Percentiles rank a stretch among this genome's conserved stretches.
These are phyloP conservation scores for Conticribra guillardii DNA, from an alignment of 108 stramenopile genomes.

Conservation along the genomic window DNA sequence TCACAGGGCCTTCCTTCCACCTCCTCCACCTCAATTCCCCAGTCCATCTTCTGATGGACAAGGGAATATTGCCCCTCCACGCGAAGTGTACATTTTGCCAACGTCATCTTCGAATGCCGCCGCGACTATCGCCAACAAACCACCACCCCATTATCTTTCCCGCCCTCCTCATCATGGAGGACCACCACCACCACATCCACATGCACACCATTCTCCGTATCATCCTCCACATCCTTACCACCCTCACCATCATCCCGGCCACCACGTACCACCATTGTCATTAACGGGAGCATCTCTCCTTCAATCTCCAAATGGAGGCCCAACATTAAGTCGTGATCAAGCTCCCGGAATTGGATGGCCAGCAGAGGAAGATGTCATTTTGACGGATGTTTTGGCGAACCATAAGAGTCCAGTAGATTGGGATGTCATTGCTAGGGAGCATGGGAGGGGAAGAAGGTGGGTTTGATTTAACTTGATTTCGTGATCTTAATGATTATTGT, in stretches of 20 bases:
- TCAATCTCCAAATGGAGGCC: constrained; percentile 1
- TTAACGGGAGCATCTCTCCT: constrained; percentile 4
- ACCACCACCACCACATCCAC: not conserved
- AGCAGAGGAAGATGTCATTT: constrained; percentile 13
- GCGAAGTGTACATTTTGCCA: constrained; percentile 22
- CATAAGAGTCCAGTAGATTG: constrained; percentile 25
- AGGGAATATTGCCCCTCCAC: too few species aligned
- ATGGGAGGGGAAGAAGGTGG: constrained; percentile 14
- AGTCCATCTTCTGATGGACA: too few species aligned
- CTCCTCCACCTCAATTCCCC: constrained; percentile 18
- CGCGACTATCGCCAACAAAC: too few species aligned
- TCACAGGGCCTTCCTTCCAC: constrained; percentile 18
- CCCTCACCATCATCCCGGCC: constrained; percentile 1
- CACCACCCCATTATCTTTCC: constrained; percentile 1
- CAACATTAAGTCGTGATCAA: constrained; percentile 12
- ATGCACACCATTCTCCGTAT: not conserved
- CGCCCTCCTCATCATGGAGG: not conserved
- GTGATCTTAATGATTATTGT: too few species aligned
- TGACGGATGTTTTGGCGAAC: constrained; percentile 25
- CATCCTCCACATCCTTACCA: constrained; percentile 4
- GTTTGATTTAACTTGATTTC: not conserved
- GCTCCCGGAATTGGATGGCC: constrained; percentile 39
- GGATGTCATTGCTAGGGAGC: constrained; percentile 17
- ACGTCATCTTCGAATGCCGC: constrained; percentile 5
- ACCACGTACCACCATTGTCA: constrained; percentile 2